Evolutionary conservation across 106 monocot species (phyloP).

Genomic region (Dioscorea dumetorum): DNA sequence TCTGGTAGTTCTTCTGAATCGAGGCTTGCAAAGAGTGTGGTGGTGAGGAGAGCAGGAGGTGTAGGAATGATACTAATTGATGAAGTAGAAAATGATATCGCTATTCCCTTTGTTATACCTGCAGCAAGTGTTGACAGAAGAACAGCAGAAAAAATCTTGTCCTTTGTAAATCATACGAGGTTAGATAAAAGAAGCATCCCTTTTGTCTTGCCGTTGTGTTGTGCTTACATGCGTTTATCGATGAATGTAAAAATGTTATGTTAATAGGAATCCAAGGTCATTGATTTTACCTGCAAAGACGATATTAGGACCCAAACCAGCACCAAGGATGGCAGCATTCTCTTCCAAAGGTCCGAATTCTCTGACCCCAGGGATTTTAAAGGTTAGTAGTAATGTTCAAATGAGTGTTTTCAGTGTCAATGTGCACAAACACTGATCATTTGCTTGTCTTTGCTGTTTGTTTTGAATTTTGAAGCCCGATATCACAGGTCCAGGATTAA

Average conservation of each 20-base stretch:
- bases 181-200: constrained; percentile 1
- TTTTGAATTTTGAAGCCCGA: constrained; percentile 71
- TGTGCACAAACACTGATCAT: too few relatives aligned
- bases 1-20: constrained; percentile 64
- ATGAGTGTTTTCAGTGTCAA: too few relatives aligned
- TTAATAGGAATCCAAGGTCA: constrained; percentile 47
- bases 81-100: constrained; percentile 57
- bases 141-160: constrained; percentile 52
- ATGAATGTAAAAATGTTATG: background rate
- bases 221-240: background rate
- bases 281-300: constrained; percentile 57
- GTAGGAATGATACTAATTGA: constrained; percentile 90
- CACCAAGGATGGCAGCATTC: constrained; percentile 71
- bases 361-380: constrained; percentile 75
- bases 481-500: constrained; percentile 75
- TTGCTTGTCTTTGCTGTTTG: background rate
- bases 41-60: constrained; percentile 65
- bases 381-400: constrained; percentile 24
- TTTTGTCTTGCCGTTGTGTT: background rate
- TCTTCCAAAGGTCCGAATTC: constrained; percentile 94
- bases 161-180: constrained; percentile 76
- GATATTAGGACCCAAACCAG: constrained; percentile 35
- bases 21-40: constrained; percentile 55
- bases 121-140: constrained; percentile 42
- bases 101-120: constrained; percentile 64